Base-by-base conservation (phyloP, 139 green algal genomes). In the Diplosphaera chodatii region DNA sequence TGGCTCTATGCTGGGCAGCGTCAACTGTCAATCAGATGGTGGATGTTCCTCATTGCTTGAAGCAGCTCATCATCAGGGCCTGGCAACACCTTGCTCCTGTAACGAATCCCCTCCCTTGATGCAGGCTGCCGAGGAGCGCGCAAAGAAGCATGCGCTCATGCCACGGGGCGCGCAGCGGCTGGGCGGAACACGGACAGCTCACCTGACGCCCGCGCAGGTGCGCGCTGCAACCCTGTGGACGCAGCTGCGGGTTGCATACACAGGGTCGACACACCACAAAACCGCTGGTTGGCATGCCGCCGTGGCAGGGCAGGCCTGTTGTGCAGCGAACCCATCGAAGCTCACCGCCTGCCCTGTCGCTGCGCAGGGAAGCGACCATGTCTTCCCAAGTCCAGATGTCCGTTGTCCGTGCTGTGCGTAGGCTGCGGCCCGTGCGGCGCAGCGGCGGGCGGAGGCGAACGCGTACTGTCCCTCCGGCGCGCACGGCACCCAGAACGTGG, bases 351-450 rank as follows among this genome's bases (percentile, higher is more conserved):
- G n/a, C n/a, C n/a, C n/a, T n/a, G n/a, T n/a, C n/a, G n/a, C n/a
- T n/a, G n/a, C n/a, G n/a, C n/a, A n/a, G n/a, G n/a, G n/a, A n/a
- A n/a, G n/a, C n/a, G 13, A 48, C 10, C 37, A 21, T 48, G 10
- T 48, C 10, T 48, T 13, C 13, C 1, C 29, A 23, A n/a, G 21
- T 8, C 15, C 4, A 59, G 66, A 10, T 32, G 16, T 20, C 37
- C 10, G 6, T 6, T 10, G 8, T 48, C 10, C 37, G 6, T 48
- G 6, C 37, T 10, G 10, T 48, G 56, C 10, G n/a, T 73, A 85
- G 75, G 84, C 84, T 25, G 84, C 84, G 27, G 84, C 84, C 55
- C 67, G 64, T 69, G 84, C 84, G 63, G 84, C 84, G 41, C 83
- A 90, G 41, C 70, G 84, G 27, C 72, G 84, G 28, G 67, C 76